A percentile compares a stretch with the other conserved stretches of the same genome.
Conservation (phyloP, 2,329 filamentous ascomycete genomes). For the Exophiala xenobiotica region DNA sequence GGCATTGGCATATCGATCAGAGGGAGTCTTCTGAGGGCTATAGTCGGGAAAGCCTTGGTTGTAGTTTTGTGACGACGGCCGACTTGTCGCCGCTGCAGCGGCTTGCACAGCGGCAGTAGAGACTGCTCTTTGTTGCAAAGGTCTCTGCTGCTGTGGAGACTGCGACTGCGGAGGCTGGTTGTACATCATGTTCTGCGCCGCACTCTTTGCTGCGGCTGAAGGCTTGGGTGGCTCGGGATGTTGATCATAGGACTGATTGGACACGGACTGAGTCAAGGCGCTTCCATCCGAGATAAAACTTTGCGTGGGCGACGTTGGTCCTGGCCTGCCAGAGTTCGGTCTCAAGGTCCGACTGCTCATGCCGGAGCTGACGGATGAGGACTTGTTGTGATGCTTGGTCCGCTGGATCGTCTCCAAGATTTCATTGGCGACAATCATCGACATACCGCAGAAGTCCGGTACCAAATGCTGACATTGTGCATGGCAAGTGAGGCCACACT, state of each 20-base stretch:
- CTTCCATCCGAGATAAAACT: constrained; percentile 23
- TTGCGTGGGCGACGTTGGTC: constrained; percentile 33
- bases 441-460: constrained; percentile 98
- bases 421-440: constrained; percentile 93
- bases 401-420: constrained; percentile 84
- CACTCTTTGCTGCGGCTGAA: constrained; percentile 33
- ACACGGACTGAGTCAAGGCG: constrained; percentile 37
- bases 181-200: constrained; percentile 34
- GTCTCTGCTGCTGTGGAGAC: constrained; percentile 43
- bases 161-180: constrained; percentile 38
- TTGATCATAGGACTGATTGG: constrained; percentile 37
- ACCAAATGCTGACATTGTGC: constrained; percentile 90
- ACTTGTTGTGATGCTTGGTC: constrained; percentile 69
- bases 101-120: constrained; percentile 45
- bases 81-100: constrained; percentile 50
- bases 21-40: constrained; percentile 29
- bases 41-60: constrained; percentile 48
- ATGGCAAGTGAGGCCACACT: constrained; percentile 90
- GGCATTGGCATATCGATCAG: constrained; percentile 37
- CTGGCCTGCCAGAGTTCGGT: constrained; percentile 48
- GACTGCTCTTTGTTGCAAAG: constrained; percentile 40
- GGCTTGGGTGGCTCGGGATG: constrained; percentile 39
- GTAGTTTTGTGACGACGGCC: constrained; percentile 46
- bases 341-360: constrained; percentile 69
- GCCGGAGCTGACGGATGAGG: constrained; percentile 49